Evolutionary conservation across 129 eudicot species (phyloP).

Genomic region (Cynara cardunculus): DNA sequence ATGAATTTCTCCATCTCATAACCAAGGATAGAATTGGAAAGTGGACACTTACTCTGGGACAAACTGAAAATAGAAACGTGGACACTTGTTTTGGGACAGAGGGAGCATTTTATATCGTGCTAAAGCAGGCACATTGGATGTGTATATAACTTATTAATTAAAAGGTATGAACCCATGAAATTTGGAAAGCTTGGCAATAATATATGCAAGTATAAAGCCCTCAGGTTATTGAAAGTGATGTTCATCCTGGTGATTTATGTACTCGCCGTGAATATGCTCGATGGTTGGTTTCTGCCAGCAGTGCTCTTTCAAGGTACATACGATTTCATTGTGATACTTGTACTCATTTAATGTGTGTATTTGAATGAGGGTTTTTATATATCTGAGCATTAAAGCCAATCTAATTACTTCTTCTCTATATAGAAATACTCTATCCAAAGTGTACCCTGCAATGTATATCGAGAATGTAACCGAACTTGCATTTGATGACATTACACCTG

Average conservation of each 20-base stretch:
- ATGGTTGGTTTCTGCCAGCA: conserved; percentile 95
- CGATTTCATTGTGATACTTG: not conserved
- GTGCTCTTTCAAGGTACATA: conserved; percentile 85
- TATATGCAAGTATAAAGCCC: conserved; percentile 20
- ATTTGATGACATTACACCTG: conserved; percentile 90
- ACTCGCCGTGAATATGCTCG: conserved; percentile 99
- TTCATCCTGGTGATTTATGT: conserved; percentile 86
- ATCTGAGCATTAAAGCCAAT: not conserved
- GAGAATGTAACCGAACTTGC: conserved; percentile 93
- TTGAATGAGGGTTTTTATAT: not conserved
- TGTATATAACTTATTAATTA: not conserved
- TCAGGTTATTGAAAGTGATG: conserved; percentile 94
- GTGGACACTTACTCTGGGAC: not conserved
- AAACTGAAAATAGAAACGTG: not conserved
- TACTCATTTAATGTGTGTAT: not conserved
- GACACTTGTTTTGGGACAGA: not conserved
- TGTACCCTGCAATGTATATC: conserved; percentile 97
- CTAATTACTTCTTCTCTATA: not conserved
- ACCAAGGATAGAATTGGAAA: not conserved
- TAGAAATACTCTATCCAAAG: conserved; percentile 83
- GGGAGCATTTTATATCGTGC: not conserved
- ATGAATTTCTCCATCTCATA: not conserved
- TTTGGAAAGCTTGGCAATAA: not conserved
- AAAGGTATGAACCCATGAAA: not conserved
- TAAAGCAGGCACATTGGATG: not conserved